Percentiles rank a stretch among this genome's conserved stretches.
phyloP scores from a whole-genome alignment of 2,329 filamentous ascomycete genomes.

The Cladobotryum protrusum region DNA sequence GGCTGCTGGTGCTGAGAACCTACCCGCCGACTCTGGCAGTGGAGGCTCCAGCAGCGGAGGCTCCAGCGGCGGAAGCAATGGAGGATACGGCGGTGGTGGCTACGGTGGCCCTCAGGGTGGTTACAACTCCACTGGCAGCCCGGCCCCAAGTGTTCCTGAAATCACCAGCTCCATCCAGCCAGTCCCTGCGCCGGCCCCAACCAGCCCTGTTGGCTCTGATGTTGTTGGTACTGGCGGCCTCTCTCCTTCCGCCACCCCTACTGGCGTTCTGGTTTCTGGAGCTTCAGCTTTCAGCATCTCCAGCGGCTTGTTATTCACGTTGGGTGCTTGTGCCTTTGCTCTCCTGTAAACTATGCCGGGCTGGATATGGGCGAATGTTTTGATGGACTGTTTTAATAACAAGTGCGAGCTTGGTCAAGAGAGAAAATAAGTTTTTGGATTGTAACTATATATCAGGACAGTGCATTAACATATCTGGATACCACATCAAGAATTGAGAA shows the following conservation, averaged over 20 bases:
- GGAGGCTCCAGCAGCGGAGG: constrained; percentile 13
- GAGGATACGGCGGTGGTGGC: constrained; percentile 13
- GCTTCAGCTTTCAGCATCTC: constrained; percentile 33
- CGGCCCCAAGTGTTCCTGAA: background rate
- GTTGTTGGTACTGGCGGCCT: constrained; percentile 16
- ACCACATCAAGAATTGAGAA: constrained; percentile 4
- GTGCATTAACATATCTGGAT: constrained; percentile 12
- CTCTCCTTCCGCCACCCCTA: constrained; percentile 14
- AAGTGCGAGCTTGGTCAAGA: background rate
- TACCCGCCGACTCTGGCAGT: constrained; percentile 17
- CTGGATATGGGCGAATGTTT: constrained; percentile 5
- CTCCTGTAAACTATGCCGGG: constrained; percentile 25
- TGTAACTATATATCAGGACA: constrained; percentile 10
- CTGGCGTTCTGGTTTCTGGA: constrained; percentile 15
- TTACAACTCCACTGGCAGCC: constrained; percentile 8
- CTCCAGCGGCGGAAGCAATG: constrained; percentile 17
- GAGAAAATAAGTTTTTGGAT: constrained; percentile 7
- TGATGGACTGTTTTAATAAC: constrained; percentile 4
- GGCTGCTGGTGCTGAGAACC: constrained; percentile 15
- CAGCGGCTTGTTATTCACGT: constrained; percentile 35
- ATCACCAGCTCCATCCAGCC: constrained; percentile 4
- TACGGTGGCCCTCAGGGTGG: constrained; percentile 8
- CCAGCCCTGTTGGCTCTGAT: constrained; percentile 15
- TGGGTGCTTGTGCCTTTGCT: constrained; percentile 39
- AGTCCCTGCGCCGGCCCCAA: background rate